These are phyloP conservation scores for Rhodotorula toruloides DNA, from an alignment of 768 basidiomycete species.

Conservation along the genomic window DNA sequence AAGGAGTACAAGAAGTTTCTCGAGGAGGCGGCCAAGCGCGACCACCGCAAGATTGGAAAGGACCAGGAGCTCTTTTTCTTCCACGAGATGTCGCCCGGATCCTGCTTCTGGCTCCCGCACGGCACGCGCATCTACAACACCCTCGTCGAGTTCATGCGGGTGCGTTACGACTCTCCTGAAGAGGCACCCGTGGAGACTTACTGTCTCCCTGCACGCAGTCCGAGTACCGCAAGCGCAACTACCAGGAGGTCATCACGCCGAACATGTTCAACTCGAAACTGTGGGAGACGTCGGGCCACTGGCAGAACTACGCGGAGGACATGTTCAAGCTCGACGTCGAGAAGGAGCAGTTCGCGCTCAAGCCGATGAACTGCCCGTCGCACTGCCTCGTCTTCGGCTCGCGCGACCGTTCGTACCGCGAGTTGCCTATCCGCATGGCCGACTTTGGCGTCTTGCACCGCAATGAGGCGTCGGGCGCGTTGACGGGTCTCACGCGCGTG, in stretches of 20 bases:
- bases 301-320: constrained; percentile 95
- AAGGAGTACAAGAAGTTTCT: constrained; percentile 92
- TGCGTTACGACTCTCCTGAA: constrained; percentile 48
- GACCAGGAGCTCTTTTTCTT: constrained; percentile 99
- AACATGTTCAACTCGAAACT: constrained; percentile 95
- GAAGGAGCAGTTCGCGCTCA: constrained; percentile 86
- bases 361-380: constrained; percentile 96
- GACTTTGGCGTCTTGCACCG: constrained; percentile 97
- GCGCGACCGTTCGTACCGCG: constrained; percentile 85
- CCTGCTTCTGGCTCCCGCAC: constrained; percentile 93
- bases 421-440: constrained; percentile 93
- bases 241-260: constrained; percentile 96
- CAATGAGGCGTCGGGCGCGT: constrained; percentile 90
- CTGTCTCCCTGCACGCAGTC: constrained; percentile 50
- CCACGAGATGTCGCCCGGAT: constrained; percentile 91
- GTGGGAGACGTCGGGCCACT: constrained; percentile 97
- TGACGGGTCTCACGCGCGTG: constrained; percentile 88
- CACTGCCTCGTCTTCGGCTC: constrained; percentile 95
- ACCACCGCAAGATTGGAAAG: constrained; percentile 93
- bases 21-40: constrained; percentile 94
- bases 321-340: constrained; percentile 95
- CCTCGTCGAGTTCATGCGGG: constrained; percentile 81
- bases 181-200: neutral
- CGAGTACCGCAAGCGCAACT: constrained; percentile 92
- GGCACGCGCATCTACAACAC: constrained; percentile 96